phyloP scores from a whole-genome alignment of 1,139 yeast genomes.

The Debaryomyces psychrophilus region DNA sequence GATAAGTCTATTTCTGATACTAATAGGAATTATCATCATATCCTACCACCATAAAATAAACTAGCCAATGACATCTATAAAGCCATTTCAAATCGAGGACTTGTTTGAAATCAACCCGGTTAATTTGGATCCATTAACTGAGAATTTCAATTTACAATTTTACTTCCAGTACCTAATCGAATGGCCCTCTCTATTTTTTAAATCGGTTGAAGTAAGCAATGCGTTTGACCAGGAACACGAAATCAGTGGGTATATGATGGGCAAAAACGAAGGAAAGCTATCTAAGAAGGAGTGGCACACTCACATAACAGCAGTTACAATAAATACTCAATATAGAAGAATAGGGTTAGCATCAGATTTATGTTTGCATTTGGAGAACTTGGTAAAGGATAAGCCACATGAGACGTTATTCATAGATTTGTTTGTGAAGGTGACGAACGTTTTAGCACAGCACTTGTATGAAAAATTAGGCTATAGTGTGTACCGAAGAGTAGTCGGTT shows the following conservation, averaged over 20 bases:
- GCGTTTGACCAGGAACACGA: constrained; percentile 26
- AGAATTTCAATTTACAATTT: constrained; percentile 82
- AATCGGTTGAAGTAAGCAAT: constrained; percentile 51
- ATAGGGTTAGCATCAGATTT: constrained; percentile 81
- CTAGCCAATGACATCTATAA: constrained; percentile 69
- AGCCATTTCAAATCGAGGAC: constrained; percentile 87
- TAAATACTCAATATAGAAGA: constrained; percentile 79
- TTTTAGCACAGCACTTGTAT: constrained; percentile 77
- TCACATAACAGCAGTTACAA: constrained; percentile 95
- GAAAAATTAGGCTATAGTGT: constrained; percentile 85
- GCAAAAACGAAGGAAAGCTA: constrained; percentile 84
- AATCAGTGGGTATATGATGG: constrained; percentile 85
- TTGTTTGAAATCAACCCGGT: constrained; percentile 71
- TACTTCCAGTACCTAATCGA: constrained; percentile 78
- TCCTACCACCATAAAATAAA: background rate
- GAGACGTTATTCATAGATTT: constrained; percentile 84
- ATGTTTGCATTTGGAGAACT: constrained; percentile 71
- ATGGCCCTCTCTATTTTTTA: constrained; percentile 92
- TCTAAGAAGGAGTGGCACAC: constrained; percentile 86
- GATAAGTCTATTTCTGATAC: background rate
- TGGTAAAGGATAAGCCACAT: constrained; percentile 68
- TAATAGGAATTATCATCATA: background rate
- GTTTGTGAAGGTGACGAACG: constrained; percentile 85
- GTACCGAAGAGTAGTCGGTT: constrained; percentile 86
- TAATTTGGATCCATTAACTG: constrained; percentile 86